Evolutionary conservation across 1,284 basidiomycete species (phyloP), one percentile per base, ranked within the genome.

Genomic region (Malassezia furfur): DNA sequence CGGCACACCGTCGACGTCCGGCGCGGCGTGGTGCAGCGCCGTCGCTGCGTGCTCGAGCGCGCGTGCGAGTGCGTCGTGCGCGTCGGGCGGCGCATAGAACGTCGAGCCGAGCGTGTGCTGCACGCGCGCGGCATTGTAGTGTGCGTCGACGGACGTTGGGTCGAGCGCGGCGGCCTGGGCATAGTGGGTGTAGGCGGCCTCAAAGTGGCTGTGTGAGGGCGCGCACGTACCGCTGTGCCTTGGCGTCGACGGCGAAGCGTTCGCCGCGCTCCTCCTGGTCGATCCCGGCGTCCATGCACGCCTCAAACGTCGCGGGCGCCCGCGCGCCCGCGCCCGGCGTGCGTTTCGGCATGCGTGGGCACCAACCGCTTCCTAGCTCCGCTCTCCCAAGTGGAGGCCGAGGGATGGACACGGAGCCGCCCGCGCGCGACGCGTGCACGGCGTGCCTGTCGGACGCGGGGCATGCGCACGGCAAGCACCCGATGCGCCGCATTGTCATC

Each of bases 81-180:
- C 50, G 5, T 32, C 40, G 9, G 43, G 34, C 12, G 55, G 50
- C 21, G 12, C 6, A 14, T 35, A 21, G 22, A 52, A 49, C 21
- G 52, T 22, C 5, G 50, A 48, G 28, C 55, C 55, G 1, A 57
- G 46, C 19, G 36, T 38, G 25, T 57, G 48, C 25, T 57, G 25
- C 14, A 57, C 50, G 15, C 55, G 55, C 32, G 55, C 55, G 11
- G 55, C 55, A 43, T 57, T 57, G 43, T 57, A 57, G 30, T 28
- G 21, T 25, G 55, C 50, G 30, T 57, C 55, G 4, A 41, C 39
- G 0, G 54, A 57, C 10, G 30, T 19, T 2, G 54, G 48, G 17
- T 8, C 22, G 8, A 22, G 39, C 12, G 7, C n/a, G 2, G 45
- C 43, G 11, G 49, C 55, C 19, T 39, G 44, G 9, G 15, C 31